Evolutionary conservation across 1,284 basidiomycete species (phyloP).

Genomic region (Rhodotorula sp.): DNA sequence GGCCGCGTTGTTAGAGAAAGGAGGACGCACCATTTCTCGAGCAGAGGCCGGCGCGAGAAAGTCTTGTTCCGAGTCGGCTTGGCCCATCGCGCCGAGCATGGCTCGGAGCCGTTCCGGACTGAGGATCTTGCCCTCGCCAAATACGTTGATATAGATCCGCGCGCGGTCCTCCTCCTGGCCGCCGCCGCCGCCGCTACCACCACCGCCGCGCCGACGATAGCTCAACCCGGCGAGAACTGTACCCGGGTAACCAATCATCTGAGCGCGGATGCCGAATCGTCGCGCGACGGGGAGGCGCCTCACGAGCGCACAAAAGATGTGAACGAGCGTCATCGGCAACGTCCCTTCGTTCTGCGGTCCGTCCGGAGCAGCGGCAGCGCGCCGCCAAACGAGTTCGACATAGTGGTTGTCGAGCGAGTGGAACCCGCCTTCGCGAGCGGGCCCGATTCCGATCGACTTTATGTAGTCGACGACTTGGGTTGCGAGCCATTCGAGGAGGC

Average conservation of each 20-base stretch:
- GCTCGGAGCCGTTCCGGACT: not conserved
- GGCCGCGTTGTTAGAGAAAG: not conserved
- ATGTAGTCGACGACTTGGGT: slow-evolving; percentile 16
- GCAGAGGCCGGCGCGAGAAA: slow-evolving; percentile 23
- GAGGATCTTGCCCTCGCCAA: slow-evolving; percentile 4
- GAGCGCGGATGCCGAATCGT: slow-evolving; percentile 13
- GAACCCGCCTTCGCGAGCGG: slow-evolving; percentile 3
- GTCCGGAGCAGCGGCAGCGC: not conserved
- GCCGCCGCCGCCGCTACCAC: not conserved
- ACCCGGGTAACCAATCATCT: slow-evolving; percentile 30
- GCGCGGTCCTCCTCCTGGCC: slow-evolving; percentile 1
- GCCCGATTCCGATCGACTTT: slow-evolving; percentile 3
- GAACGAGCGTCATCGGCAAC: slow-evolving; percentile 37
- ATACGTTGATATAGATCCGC: slow-evolving; percentile 27
- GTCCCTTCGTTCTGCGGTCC: slow-evolving; percentile 12
- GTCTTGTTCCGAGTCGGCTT: not conserved
- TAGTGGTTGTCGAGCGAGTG: slow-evolving; percentile 31
- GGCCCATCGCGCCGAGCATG: slow-evolving; percentile 17
- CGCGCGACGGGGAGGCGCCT: slow-evolving; percentile 16
- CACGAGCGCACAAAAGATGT: slow-evolving; percentile 35
- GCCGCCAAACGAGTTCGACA: slow-evolving; percentile 18
- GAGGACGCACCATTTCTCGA: slow-evolving; percentile 21
- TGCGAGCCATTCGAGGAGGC: slow-evolving; percentile 16
- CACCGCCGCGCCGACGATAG: not conserved
- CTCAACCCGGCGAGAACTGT: slow-evolving; percentile 18